phyloP scores from a whole-genome alignment of 169 alveolate genomes.

The Babesia sp. region DNA sequence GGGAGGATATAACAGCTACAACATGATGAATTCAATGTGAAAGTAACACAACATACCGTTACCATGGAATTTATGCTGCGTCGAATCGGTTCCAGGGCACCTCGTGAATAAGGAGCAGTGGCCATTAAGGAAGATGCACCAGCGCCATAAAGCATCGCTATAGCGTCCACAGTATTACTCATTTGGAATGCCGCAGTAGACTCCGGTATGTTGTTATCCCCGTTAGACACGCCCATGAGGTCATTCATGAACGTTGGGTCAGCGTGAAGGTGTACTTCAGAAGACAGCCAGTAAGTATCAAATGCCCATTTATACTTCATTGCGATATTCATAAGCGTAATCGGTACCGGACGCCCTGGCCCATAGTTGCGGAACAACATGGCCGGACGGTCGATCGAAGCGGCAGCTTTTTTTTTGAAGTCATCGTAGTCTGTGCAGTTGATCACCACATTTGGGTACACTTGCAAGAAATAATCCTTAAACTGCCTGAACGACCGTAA shows the following conservation, averaged over 20 bases:
- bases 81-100: neutral
- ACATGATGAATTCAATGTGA: neutral
- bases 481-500: neutral
- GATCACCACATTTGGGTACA: constrained; percentile 5
- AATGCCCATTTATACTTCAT: constrained; percentile 30
- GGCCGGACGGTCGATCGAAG: constrained; percentile 3
- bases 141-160: constrained; percentile 10
- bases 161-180: neutral
- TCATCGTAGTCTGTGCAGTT: constrained; percentile 11
- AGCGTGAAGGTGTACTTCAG: neutral
- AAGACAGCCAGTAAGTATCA: constrained; percentile 21
- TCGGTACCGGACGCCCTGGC: neutral
- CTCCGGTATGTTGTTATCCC: neutral
- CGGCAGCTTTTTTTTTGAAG: constrained; percentile 13
- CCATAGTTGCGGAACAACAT: constrained; percentile 11
- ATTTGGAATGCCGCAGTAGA: constrained; percentile 1
- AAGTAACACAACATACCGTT: neutral
- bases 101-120: constrained; percentile 8
- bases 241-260: constrained; percentile 5
- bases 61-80: constrained; percentile 8
- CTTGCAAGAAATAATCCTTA: constrained; percentile 8
- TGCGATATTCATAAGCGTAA: constrained; percentile 3
- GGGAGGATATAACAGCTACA: constrained; percentile 15
- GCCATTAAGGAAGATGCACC: neutral
- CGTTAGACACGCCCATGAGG: neutral